phyloP scores from a whole-genome alignment of 805 yeast species.

The Lachancea fermentati region DNA sequence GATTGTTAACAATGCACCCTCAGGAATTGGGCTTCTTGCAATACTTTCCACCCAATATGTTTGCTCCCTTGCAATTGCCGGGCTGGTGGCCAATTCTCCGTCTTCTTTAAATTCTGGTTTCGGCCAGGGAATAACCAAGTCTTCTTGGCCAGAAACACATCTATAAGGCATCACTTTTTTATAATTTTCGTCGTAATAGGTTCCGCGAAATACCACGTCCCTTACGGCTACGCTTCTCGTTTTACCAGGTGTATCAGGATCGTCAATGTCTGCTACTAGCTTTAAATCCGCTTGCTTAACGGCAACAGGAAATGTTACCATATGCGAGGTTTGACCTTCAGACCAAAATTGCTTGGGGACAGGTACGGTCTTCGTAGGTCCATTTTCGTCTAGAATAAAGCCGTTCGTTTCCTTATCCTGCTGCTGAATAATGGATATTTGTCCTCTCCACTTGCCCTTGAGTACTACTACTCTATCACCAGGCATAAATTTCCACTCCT shows the following conservation, averaged over 20 bases:
- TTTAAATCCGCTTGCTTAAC: conserved; percentile 57
- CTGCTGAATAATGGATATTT: conserved; percentile 59
- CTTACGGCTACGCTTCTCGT: conserved; percentile 74
- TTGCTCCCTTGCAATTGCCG: conserved; percentile 57
- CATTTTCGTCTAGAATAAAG: conserved; percentile 58
- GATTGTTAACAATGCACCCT: conserved; percentile 56
- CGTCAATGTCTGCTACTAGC: conserved; percentile 71
- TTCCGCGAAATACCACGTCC: conserved; percentile 59
- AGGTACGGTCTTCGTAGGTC: conserved; percentile 55
- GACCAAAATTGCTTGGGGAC: conserved; percentile 72
- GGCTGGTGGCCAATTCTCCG: conserved; percentile 51
- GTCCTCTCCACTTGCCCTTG: conserved; percentile 70
- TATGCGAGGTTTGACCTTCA: conserved; percentile 64
- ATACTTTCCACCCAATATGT: conserved; percentile 68
- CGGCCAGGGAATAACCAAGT: conserved; percentile 86
- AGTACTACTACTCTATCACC: conserved; percentile 76
- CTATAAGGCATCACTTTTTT: conserved; percentile 72
- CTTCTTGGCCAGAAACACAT: conserved; percentile 62
- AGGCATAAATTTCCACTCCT: conserved; percentile 55
- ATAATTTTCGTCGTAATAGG: conserved; percentile 68
- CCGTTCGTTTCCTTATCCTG: conserved; percentile 58
- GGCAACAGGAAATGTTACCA: conserved; percentile 61
- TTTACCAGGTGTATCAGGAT: conserved; percentile 50
- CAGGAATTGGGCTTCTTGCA: conserved; percentile 64
- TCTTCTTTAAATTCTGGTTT: conserved; percentile 52